Conservation (phyloP, 768 basidiomycete genomes). For the Phlegmacium glaucopus region DNA sequence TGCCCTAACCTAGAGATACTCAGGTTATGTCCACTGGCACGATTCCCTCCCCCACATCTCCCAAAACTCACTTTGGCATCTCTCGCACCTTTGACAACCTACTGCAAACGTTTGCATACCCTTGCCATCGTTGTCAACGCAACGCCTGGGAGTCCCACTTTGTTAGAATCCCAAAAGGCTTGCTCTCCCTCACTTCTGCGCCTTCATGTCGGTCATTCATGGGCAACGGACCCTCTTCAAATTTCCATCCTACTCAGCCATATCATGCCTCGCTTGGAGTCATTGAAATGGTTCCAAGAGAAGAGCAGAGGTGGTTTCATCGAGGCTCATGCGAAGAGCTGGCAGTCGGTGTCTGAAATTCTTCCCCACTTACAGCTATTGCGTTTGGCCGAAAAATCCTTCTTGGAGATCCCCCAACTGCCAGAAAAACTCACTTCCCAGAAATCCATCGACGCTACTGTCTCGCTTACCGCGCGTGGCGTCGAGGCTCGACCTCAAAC, state of each 20-base stretch:
- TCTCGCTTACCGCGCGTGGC: conserved; percentile 27
- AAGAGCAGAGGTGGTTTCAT: conserved; percentile 69
- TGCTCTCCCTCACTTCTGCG: conserved; percentile 69
- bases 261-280: conserved; percentile 67
- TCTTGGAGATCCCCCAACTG: conserved; percentile 18
- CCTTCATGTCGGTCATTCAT: conserved; percentile 74
- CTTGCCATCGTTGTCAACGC: conserved; percentile 66
- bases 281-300: conserved; percentile 74
- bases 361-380: conserved; percentile 72
- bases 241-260: conserved; percentile 74
- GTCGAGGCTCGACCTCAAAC: conserved; percentile 30
- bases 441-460: conserved; percentile 45
- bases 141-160: conserved; percentile 38
- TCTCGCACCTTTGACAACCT: conserved; percentile 52
- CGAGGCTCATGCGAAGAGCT: conserved; percentile 62
- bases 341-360: conserved; percentile 67
- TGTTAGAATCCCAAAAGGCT: conserved; percentile 41
- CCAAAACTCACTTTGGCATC: conserved; percentile 62
- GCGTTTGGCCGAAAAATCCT: conserved; percentile 57
- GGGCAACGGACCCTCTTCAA: conserved; percentile 65
- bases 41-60: conserved; percentile 51
- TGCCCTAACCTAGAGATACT: conserved; percentile 71
- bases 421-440: conserved; percentile 35
- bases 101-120: conserved; percentile 62
- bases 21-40: conserved; percentile 63